Evolutionary conservation across 192 early-diverging fungal species (phyloP).

Genomic region (Paraglomus brasilianum): DNA sequence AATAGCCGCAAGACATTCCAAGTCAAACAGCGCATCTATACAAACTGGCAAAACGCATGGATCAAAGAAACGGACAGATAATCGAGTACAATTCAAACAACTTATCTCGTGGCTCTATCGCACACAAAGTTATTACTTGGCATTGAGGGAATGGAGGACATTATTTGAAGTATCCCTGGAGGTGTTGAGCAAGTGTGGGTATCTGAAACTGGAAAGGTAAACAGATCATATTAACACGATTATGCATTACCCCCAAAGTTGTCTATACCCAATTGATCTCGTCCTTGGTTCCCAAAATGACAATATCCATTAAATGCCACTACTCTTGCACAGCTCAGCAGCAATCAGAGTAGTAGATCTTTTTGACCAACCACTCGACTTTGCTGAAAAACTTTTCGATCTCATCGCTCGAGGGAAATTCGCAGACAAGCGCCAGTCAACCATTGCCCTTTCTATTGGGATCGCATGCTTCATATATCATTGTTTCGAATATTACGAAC

Average conservation of each 20-base stretch:
- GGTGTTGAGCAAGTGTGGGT: constrained; percentile 20
- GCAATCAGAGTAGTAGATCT: constrained; percentile 6
- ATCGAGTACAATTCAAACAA: neutral
- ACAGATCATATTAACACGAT: neutral
- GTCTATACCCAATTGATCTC: no score
- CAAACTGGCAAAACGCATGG: no score
- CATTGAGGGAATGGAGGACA: constrained; percentile 15
- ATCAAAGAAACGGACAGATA: no score
- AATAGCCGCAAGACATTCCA: no score
- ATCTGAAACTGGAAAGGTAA: constrained; percentile 22
- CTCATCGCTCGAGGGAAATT: neutral
- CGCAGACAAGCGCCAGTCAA: neutral
- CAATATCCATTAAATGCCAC: no score
- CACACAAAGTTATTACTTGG: constrained; percentile 19
- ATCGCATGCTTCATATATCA: constrained; percentile 23
- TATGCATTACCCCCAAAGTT: no score
- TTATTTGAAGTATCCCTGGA: constrained; percentile 22
- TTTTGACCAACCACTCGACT: constrained; percentile 1
- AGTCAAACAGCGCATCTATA: no score
- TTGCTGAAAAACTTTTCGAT: constrained; percentile 13
- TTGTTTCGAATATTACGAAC: constrained; percentile 26
- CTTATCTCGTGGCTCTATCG: constrained; percentile 15
- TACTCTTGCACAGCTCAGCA: neutral
- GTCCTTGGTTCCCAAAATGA: no score
- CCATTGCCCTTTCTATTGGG: constrained; percentile 12